Base-by-base conservation (phyloP, 2,329 filamentous ascomycete species). In the Phaeosphaeriaceae sp. region DNA sequence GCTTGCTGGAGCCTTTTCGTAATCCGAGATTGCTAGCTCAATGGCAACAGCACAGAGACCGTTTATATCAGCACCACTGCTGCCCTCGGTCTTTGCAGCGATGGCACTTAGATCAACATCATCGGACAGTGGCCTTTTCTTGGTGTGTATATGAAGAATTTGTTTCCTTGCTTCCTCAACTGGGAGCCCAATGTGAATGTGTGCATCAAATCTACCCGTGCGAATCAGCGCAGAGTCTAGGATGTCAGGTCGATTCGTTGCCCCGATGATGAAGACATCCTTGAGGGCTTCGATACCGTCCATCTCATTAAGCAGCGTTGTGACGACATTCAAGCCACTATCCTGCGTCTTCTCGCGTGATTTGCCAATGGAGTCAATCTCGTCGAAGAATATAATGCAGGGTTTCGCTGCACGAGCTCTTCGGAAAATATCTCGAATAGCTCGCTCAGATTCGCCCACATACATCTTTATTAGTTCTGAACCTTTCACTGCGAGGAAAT, bases 381-480 rank as follows among this genome's bases (percentile, higher is more conserved):
- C 92, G 70, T 97, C 92, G 60, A 97, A 96, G 80, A 97, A 97
- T 63, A 97, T 92, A 74, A 97, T 93, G 69, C 89, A 92, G 0
- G 93, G 93, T 42, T 87, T 86, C 7, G 92, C 92, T n/a, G 88
- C 87, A 34, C 89, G 83, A 1, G 93, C 93, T 61, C 92, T 89
- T 44, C 87, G 83, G 70, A 97, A 97, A 1, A 97, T 84, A 46
- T 91, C 88, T 30, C 93, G 86, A 34, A 97, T 83, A 6, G 88
- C 87, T 9, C 91, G 85, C 75, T 97, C 93, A 2, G 92, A 93
- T 72, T 97, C 93, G 53, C 93, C 93, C 15, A 97, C 92, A 73
- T 97, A 97, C 90, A 96, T 96, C 75, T 92, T 95, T 52, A 96
- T 86, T 11, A 97, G 83, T 74, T 97, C 93, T 29, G 91, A 91